Percentiles rank a stretch among this genome's conserved stretches.
Conservation (phyloP, 768 basidiomycete species). For the Chalciporus piperatus region DNA sequence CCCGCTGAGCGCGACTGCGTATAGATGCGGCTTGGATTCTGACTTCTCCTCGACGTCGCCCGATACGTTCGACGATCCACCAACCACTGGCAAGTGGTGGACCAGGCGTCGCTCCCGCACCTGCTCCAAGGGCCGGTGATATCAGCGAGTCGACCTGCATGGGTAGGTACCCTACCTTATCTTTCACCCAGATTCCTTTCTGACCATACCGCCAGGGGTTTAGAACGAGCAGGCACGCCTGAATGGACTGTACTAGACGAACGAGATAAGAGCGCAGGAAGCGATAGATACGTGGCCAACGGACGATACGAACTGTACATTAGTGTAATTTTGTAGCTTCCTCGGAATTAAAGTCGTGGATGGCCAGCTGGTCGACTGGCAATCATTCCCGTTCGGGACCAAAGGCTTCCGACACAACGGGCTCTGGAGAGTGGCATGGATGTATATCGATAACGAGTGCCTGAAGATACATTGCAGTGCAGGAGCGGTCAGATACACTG, state of each 20-base stretch:
- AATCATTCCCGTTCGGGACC: background rate
- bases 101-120: conserved; percentile 10
- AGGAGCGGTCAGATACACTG: conserved; percentile 17
- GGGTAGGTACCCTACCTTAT: conserved; percentile 10
- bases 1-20: conserved; percentile 2
- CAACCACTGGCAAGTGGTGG: conserved; percentile 24
- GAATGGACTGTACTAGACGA: background rate
- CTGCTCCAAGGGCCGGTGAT: conserved; percentile 27
- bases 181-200: too few relatives aligned
- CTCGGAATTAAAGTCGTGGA: too few relatives aligned
- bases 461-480: conserved; percentile 22
- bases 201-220: too few relatives aligned
- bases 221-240: background rate
- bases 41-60: conserved; percentile 24
- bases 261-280: background rate
- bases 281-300: background rate
- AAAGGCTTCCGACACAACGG: conserved; percentile 1
- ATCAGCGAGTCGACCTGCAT: background rate
- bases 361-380: background rate
- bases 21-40: too few relatives aligned
- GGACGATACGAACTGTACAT: background rate
- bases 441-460: conserved; percentile 17
- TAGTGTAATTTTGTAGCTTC: background rate
- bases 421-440: background rate
- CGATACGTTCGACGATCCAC: conserved; percentile 22